A percentile compares a stretch with the other conserved stretches of the same genome.
phyloP scores from a whole-genome alignment of 1,284 basidiomycete species.

The Sanghuangporus sanghuang region DNA sequence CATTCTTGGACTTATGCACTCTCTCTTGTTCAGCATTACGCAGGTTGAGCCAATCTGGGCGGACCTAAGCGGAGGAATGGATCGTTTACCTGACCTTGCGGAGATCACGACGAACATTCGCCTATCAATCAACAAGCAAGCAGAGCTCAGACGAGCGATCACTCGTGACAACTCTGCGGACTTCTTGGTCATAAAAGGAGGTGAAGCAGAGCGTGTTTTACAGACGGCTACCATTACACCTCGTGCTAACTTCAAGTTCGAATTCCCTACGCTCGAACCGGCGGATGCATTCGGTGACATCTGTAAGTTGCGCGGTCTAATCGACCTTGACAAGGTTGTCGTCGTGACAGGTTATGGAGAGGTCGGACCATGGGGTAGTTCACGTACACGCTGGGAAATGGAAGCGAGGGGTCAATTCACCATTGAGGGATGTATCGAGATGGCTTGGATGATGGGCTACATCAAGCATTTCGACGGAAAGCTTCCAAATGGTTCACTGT shows the following conservation, averaged over 20 bases:
- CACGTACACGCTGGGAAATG: constrained; percentile 99
- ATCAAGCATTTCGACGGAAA: constrained; percentile 99
- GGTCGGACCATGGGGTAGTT: constrained; percentile 98
- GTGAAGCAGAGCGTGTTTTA: constrained; percentile 88
- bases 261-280: constrained; percentile 81
- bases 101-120: constrained; percentile 90
- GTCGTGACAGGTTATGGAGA: constrained; percentile 97
- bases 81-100: constrained; percentile 91
- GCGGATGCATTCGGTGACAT: constrained; percentile 67
- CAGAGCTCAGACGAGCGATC: constrained; percentile 90
- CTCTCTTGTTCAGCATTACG: constrained; percentile 99
- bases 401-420: constrained; percentile 91
- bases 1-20: constrained; percentile 97
- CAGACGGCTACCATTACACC: constrained; percentile 93
- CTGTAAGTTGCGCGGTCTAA: constrained; percentile 72
- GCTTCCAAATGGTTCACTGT: constrained; percentile 85
- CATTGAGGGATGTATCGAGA: constrained; percentile 96
- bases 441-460: constrained; percentile 99
- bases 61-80: constrained; percentile 96
- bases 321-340: constrained; percentile 94
- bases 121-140: constrained; percentile 59
- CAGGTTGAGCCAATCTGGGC: constrained; percentile 99
- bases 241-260: constrained; percentile 95
- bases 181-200: constrained; percentile 88
- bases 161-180: constrained; percentile 92